A percentile compares a stretch with the other conserved stretches of the same genome.
These are phyloP conservation scores for Candida mesenterica DNA, from an alignment of 1,139 yeast genomes.

Conservation along the genomic window DNA sequence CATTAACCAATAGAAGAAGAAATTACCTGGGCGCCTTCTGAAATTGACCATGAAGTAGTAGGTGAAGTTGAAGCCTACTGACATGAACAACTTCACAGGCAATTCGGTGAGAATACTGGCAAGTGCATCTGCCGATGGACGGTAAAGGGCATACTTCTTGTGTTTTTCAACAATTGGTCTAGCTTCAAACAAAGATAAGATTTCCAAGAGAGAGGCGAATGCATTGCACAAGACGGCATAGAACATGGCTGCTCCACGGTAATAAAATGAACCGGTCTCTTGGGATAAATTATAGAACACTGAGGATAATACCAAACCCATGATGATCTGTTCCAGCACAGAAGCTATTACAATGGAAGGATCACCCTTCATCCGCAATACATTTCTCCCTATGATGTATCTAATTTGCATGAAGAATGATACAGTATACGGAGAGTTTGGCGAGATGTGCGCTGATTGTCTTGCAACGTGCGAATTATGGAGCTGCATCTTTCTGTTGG, in stretches of 20 bases:
- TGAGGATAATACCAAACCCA: constrained; percentile 73
- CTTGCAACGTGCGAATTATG: constrained; percentile 55
- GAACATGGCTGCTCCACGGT: constrained; percentile 70
- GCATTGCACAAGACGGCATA: constrained; percentile 78
- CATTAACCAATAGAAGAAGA: constrained; percentile 63
- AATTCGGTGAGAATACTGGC: constrained; percentile 68
- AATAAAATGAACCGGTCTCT: constrained; percentile 51
- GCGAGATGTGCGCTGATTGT: constrained; percentile 54
- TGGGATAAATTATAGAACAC: constrained; percentile 62
- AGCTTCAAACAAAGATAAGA: constrained; percentile 66
- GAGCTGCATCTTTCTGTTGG: constrained; percentile 27
- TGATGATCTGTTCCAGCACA: constrained; percentile 61
- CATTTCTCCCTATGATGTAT: constrained; percentile 59
- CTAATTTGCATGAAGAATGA: constrained; percentile 64
- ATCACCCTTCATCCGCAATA: constrained; percentile 64
- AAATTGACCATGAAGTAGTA: constrained; percentile 68
- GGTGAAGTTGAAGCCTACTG: constrained; percentile 58
- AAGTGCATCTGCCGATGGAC: constrained; percentile 75
- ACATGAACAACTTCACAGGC: constrained; percentile 58
- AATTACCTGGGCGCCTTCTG: constrained; percentile 63
- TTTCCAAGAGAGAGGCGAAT: constrained; percentile 70
- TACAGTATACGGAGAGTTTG: constrained; percentile 62
- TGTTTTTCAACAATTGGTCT: constrained; percentile 81
- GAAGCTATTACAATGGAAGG: constrained; percentile 61
- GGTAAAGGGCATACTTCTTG: constrained; percentile 69